Evolutionary conservation across 1,284 basidiomycete species (phyloP), one percentile per base, ranked within the genome.

Genomic region (Naganishia cerealis): DNA sequence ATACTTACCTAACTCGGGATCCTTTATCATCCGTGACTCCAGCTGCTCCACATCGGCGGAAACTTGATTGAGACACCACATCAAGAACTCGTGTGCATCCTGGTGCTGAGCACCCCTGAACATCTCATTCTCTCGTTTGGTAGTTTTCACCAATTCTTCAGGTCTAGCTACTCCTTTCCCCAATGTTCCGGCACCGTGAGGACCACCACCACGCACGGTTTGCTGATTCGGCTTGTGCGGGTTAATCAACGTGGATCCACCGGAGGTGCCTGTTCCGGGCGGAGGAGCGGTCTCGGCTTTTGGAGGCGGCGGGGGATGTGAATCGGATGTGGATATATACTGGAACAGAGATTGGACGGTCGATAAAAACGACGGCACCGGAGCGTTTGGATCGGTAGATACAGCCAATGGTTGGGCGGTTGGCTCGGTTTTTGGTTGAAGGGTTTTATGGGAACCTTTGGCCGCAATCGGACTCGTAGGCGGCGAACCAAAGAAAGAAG

Each of bases 11-110:
- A 68, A 40, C n/a, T 52, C 46, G 3, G 50, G 40, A 13, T 68
- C 67, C 46, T 59, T 63, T 26, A 54, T 59, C 61, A 57, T 59
- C 29, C 61, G 53, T 39, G 71, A 75, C 53, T 82, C 79, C 15
- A 91, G 87, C 67, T 87, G 86, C 74, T 92, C 90, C 72, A 98
- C 86, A 77, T 97, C 93, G 80, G 98, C 94, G 42, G 92, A 90
- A 63, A 98, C 88, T 78, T 86, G 88, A 80, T 99, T 99, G 70
- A 99, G 83, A 39, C 97, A 82, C 81, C 90, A 96, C 78, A 95
- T 97, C 65, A 98, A 84, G 80, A 99, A 97, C 81, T 99, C 95
- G 79, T 97, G 94, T 1, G 94, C 94, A 78, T 97, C 94, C 77
- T 97, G 94, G 73, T 94, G 94, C 85, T 89, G 89, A 36, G 88